Evolutionary conservation across 192 early-diverging fungal genomes (phyloP), one percentile per base, ranked within the genome.

Genomic region (Coemansia sp.): DNA sequence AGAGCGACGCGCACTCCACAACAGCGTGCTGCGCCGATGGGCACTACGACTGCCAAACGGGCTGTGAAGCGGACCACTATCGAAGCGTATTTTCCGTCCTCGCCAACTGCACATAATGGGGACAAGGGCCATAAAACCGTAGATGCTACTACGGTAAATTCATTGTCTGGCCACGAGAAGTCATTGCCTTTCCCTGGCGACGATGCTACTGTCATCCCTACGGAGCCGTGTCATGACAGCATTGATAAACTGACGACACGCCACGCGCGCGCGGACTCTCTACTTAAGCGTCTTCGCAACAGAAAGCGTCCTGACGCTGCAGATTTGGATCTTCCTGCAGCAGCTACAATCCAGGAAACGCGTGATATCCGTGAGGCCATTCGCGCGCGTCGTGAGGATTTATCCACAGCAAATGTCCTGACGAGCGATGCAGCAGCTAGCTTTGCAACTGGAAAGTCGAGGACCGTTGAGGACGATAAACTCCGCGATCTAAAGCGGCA

Each of bases 291-390:
- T 4, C 76, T 79, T 42, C 76, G 76, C 53, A 59, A 30, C 60
- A 59, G 76, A 33, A 70, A 70, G 33, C 50, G 67, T 14, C 42
- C 57, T n/a, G 68, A 46, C 31, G 25, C 32, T 0, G 29, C 24
- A 4, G 59, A 42, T 9, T 36, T 31, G 9, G 20, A 21, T 11
- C 25, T 20, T 2, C 39, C 55, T 10, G 67, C 30, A 11, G 1
- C 32, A 0, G 54, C 67, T 33, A 61, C 29, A 57, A 66, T 62
- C 20, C 54, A 65, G 36, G 67, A 74, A 31, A 80, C 78, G 3
- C 78, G 74, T 39, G 64, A 36, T 4, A 80, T 75, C 56, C 74
- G 75, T 22, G 74, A 71, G 23, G 29, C n/a, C 54, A 64, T 80
- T 17, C 65, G 72, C 31, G 63, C 57, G 4, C 72, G 61, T 0